Conservation (phyloP, 2,329 filamentous ascomycete species). For the Simplicillium sp. region DNA sequence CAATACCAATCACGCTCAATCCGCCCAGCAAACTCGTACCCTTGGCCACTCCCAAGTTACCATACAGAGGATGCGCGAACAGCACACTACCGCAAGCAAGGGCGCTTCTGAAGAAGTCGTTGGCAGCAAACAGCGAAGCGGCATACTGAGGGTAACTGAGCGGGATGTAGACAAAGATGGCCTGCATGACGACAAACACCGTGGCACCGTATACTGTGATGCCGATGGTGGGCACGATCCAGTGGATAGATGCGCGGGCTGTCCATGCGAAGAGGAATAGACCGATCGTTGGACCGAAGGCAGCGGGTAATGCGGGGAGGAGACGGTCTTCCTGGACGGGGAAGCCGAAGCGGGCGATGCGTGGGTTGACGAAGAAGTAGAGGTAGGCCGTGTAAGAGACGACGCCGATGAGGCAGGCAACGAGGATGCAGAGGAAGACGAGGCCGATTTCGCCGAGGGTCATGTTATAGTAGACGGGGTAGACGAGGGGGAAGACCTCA, state of each 20-base stretch:
- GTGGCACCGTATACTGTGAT: constrained; percentile 43
- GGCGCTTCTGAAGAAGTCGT: constrained; percentile 48
- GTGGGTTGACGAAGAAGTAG: constrained; percentile 39
- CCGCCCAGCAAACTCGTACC: constrained; percentile 50
- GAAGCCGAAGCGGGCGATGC: constrained; percentile 37
- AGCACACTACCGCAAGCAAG: constrained; percentile 51
- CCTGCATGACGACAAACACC: constrained; percentile 48
- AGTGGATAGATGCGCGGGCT: constrained; percentile 37
- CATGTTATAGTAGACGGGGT: constrained; percentile 50
- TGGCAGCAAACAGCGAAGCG: constrained; percentile 49
- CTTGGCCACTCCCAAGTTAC: constrained; percentile 46
- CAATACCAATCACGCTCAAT: constrained; percentile 40
- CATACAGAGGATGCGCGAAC: constrained; percentile 50
- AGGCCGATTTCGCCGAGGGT: constrained; percentile 47
- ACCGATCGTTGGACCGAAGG: constrained; percentile 45
- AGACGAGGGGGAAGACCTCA: constrained; percentile 58
- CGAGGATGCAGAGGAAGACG: constrained; percentile 50
- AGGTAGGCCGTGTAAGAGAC: constrained; percentile 40
- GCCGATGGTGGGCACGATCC: constrained; percentile 47
- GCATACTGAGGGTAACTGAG: constrained; percentile 47
- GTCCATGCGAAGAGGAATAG: constrained; percentile 55
- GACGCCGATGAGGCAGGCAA: constrained; percentile 45
- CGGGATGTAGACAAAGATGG: constrained; percentile 51
- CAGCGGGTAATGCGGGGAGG: constrained; percentile 41
- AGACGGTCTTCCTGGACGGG: constrained; percentile 44